phyloP scores from a whole-genome alignment of 305 asterid genomes.

The Fraxinus floribunda region DNA sequence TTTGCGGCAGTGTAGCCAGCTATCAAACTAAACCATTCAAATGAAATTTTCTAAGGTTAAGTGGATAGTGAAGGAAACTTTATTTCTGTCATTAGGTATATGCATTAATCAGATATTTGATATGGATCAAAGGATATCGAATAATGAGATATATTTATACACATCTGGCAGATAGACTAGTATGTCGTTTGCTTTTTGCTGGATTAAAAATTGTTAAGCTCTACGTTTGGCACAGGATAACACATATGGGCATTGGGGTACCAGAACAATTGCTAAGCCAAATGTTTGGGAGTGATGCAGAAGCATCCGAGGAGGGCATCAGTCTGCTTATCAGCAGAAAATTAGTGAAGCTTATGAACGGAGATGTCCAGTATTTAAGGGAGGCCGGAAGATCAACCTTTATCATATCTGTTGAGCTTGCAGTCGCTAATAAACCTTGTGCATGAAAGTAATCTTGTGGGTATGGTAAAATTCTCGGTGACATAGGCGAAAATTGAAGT shows the following conservation, averaged over 20 bases:
- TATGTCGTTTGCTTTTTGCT: background rate
- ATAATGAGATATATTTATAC: background rate
- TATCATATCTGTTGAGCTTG: constrained; percentile 72
- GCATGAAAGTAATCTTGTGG: constrained; percentile 8
- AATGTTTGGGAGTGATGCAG: constrained; percentile 66
- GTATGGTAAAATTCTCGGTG: background rate
- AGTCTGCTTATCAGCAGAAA: constrained; percentile 78
- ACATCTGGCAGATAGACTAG: background rate
- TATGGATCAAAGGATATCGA: background rate
- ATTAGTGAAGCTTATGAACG: constrained; percentile 89
- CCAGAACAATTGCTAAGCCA: constrained; percentile 65
- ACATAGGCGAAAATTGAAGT: background rate
- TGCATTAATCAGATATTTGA: background rate
- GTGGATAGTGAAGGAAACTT: background rate
- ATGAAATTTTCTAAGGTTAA: background rate
- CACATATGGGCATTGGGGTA: constrained; percentile 75
- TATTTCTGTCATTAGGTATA: background rate
- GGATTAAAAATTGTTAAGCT: background rate
- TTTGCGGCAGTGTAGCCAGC: background rate
- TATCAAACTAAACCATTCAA: background rate
- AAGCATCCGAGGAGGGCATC: constrained; percentile 74
- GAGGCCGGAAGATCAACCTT: constrained; percentile 74
- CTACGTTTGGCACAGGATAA: constrained; percentile 48
- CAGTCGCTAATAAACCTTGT: constrained; percentile 47
- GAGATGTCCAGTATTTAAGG: constrained; percentile 88